A percentile compares a stretch with the other conserved stretches of the same genome.
Evolutionary conservation across 2,329 filamentous ascomycete species (phyloP).

Genomic region (Colletotrichum tofieldiae): DNA sequence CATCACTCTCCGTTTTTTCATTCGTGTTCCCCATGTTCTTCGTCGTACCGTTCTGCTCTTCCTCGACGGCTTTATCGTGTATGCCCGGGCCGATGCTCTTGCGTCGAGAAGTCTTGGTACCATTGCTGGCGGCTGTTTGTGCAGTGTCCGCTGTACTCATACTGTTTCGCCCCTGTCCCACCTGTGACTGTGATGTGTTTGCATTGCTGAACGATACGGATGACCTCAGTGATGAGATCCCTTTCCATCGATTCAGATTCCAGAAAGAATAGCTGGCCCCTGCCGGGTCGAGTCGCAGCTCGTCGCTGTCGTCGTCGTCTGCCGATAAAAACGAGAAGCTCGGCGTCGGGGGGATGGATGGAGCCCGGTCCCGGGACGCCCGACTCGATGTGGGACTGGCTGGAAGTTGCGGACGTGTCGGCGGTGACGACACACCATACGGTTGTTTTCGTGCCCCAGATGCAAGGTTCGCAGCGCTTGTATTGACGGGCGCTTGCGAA

Average conservation of each 20-base stretch:
- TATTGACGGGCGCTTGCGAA: constrained; percentile 53
- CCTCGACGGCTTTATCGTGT: constrained; percentile 39
- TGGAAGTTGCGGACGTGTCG: constrained; percentile 45
- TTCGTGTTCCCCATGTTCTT: constrained; percentile 24
- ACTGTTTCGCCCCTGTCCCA: constrained; percentile 29
- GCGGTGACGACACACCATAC: constrained; percentile 53
- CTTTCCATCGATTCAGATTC: constrained; percentile 70
- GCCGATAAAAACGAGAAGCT: constrained; percentile 67
- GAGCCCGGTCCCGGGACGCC: constrained; percentile 44
- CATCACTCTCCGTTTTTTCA: constrained; percentile 32
- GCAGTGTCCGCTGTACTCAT: constrained; percentile 36
- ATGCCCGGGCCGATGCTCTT: constrained; percentile 46
- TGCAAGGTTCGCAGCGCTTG: constrained; percentile 57
- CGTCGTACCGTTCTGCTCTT: constrained; percentile 20
- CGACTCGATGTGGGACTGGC: constrained; percentile 59
- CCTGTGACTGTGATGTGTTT: constrained; percentile 21
- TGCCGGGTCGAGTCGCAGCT: constrained; percentile 54
- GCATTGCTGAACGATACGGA: constrained; percentile 36
- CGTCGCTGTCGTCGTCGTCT: constrained; percentile 60
- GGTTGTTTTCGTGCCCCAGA: constrained; percentile 64
- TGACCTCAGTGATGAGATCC: constrained; percentile 50
- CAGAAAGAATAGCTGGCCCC: constrained; percentile 68
- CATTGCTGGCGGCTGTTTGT: constrained; percentile 21
- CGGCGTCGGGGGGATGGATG: constrained; percentile 65
- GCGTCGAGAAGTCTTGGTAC: constrained; percentile 46